A percentile compares a stretch with the other conserved stretches of the same genome.
Evolutionary conservation across 2,329 filamentous ascomycete genomes (phyloP).

Genomic region (Didymella sp.): DNA sequence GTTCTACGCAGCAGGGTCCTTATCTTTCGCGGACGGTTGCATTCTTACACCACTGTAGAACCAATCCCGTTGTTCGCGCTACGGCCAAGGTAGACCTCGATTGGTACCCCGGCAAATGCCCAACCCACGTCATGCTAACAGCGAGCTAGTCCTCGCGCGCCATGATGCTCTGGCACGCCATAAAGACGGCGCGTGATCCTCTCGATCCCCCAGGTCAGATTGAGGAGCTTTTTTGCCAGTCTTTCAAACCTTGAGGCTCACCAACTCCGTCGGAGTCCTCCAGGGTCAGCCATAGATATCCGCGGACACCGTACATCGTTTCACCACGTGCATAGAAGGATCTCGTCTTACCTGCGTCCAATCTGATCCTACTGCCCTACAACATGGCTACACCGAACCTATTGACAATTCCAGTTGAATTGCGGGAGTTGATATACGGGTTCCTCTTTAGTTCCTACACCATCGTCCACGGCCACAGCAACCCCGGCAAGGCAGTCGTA

Average conservation of each 20-base stretch:
- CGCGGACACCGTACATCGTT: neutral
- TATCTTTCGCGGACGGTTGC: conserved; percentile 16
- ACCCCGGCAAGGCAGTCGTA: conserved; percentile 12
- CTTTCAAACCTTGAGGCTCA: neutral
- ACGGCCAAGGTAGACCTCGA: conserved; percentile 10
- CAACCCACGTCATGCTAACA: conserved; percentile 18
- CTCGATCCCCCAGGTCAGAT: neutral
- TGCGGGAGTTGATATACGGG: conserved; percentile 46
- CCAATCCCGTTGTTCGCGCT: conserved; percentile 11
- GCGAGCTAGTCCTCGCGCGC: conserved; percentile 7
- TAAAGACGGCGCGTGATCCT: conserved; percentile 17
- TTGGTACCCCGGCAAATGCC: conserved; percentile 13
- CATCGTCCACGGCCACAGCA: conserved; percentile 39
- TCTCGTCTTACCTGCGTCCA: conserved; percentile 2
- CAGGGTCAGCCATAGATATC: neutral
- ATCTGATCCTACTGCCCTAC: conserved; percentile 1
- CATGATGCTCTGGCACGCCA: conserved; percentile 14
- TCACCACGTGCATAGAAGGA: neutral
- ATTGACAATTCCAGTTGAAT: conserved; percentile 42
- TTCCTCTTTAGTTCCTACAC: conserved; percentile 42
- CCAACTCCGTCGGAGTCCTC: neutral
- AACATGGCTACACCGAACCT: conserved; percentile 31
- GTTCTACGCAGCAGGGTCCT: conserved; percentile 2
- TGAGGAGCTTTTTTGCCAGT: neutral
- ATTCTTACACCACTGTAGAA: conserved; percentile 5